These are phyloP conservation scores for Ajuga reptans DNA, from an alignment of 305 asterid species.

Conservation along the genomic window DNA sequence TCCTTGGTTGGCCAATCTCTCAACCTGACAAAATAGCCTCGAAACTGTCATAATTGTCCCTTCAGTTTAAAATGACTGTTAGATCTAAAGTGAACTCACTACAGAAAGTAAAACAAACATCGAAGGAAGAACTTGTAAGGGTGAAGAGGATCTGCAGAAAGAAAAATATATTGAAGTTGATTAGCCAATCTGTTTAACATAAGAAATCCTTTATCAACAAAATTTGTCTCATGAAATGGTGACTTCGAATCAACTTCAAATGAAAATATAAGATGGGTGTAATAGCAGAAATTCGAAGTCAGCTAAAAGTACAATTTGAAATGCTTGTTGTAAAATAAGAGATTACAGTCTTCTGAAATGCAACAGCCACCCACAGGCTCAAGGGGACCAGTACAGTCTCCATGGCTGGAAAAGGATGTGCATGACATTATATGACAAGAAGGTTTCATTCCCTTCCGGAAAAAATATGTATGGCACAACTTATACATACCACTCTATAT, in stretches of 20 bases:
- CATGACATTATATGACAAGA: not conserved
- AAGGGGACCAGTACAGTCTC: constrained; percentile 6
- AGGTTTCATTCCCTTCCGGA: not conserved
- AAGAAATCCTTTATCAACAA: not conserved
- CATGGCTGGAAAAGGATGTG: not conserved
- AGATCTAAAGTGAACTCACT: constrained; percentile 40
- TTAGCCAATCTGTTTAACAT: constrained; percentile 4
- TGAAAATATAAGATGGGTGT: not conserved
- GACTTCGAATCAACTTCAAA: not conserved
- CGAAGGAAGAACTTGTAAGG: constrained; percentile 72
- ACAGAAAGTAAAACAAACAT: constrained; percentile 61
- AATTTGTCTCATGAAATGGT: not conserved
- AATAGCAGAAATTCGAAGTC: not conserved
- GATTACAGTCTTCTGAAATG: not conserved
- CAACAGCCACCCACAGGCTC: not conserved
- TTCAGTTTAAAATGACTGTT: constrained; percentile 14
- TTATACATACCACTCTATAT: not conserved
- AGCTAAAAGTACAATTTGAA: not conserved
- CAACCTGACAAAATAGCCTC: constrained; percentile 43
- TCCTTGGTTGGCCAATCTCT: constrained; percentile 69
- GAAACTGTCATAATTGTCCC: constrained; percentile 16
- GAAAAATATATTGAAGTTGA: constrained; percentile 8
- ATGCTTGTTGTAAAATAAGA: not conserved
- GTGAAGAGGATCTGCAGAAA: constrained; percentile 51
- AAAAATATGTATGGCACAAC: not conserved